Base-by-base conservation (phyloP, 345 rosid species). In the Brassica juncea region DNA sequence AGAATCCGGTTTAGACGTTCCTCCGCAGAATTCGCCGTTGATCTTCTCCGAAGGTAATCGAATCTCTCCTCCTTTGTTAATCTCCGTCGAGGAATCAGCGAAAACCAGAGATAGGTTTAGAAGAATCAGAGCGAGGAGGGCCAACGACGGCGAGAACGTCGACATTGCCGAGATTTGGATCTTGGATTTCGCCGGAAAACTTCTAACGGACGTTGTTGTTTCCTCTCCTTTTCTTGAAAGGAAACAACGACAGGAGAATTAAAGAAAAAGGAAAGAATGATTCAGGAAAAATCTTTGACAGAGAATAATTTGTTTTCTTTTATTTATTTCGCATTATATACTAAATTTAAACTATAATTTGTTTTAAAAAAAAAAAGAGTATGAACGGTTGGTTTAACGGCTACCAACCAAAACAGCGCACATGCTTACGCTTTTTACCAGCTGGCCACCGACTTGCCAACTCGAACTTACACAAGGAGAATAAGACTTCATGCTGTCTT, bases 1-100 rank as follows among this genome's bases (percentile, higher is more conserved):
- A 0, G 89, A 84, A 3, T 16, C 68, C 28, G 92, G 88, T 59
- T 71, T 77, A 59, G 70, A 11, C 52, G 76, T 61, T 30, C 85
- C 73, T 2, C 49, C 19, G 35, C 83, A 80, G 6, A 80, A 55
- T 70, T 61, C 74, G 14, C 82, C 82, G 79, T 23, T 71, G 76
- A 8, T 75, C 75, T 75, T 81, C 83, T 81, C 83, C 47, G 83
- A 81, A 32, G 83, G 80, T 71, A 81, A 76, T 5, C 69, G 52
- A 31, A 80, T 80, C 61, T 62, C 79, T 75, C 80, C 80, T 28
- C 27, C 72, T 6, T 77, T 60, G 10, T 0, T 4, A 6, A 66
- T 21, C 68, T 59, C 66, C 68, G 47, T 35, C 2, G 79, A 62
- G 14, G 47, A 6, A 39, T 68, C 21, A 52, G 68, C 60, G 0